Evolutionary conservation across 169 alveolate species (phyloP), one percentile per base, ranked within the genome.

Genomic region (Eimeria sp.): DNA sequence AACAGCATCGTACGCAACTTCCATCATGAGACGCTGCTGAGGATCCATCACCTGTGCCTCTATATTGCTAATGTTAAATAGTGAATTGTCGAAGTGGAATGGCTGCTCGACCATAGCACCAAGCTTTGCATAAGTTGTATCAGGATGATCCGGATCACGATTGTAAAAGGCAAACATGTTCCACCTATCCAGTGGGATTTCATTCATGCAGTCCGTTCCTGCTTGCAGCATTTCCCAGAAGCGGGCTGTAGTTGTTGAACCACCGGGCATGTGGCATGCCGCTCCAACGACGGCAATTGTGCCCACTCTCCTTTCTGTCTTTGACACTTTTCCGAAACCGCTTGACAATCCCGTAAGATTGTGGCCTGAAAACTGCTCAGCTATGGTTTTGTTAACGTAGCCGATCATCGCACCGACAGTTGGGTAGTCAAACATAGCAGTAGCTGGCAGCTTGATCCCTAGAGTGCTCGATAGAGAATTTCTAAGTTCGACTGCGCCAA

Each of bases 391-490:
- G 91, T 87, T 89, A 75, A 97, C 96, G 82, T 91, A 97, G 47
- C 95, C 97, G 34, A 96, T 92, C 89, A 97, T 96, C 78, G 97
- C 97, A 4, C 84, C 89, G 51, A 96, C 94, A 16, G 97, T 96
- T 40, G 98, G 98, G 80, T 97, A 97, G 89, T 97, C 97, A 61
- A 97, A 97, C 92, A 97, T 86, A 20, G 97, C 94, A 67, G 98
- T 97, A 18, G 97, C 96, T 34, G 98, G 98, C 75, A 97, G 92
- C 45, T 96, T 96, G 70, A 97, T 98, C 18, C 98, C 98, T 0
- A 97, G 96, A 49, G 65, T 73, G 45, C 88, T 96, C 51, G 97
- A 94, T 65, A 97, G 94, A 86, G 95, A 90, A 51, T 97, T 98
- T 5, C 98, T 89, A 47, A 97, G 95, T 57, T 97, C 97, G 57